phyloP scores from a whole-genome alignment of 1,284 basidiomycete species.

The Caloboletus inedulis region DNA sequence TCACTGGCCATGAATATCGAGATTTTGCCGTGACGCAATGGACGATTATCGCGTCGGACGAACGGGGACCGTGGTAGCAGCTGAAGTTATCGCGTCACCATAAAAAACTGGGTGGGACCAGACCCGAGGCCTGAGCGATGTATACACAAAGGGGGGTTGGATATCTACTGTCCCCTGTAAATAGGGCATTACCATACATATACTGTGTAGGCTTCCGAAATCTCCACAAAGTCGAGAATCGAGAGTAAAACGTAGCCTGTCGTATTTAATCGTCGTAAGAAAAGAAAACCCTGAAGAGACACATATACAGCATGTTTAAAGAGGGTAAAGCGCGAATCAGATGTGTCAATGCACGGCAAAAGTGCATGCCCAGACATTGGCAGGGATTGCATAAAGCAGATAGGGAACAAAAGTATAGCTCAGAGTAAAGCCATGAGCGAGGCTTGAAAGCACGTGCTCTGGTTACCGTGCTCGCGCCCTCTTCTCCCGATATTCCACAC shows the following conservation, averaged over 20 bases:
- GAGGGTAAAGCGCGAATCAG: not conserved
- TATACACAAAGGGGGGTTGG: not conserved
- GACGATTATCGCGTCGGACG: too few species aligned
- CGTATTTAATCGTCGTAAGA: not conserved
- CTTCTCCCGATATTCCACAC: slow-evolving; percentile 68
- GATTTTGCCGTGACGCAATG: too few species aligned
- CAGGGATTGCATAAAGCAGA: not conserved
- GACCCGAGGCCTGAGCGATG: not conserved
- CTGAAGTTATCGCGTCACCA: too few species aligned
- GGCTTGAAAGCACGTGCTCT: not conserved
- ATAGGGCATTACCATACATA: not conserved
- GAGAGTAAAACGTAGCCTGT: slow-evolving; percentile 4
- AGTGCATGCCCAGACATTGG: not conserved
- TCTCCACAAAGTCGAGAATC: not conserved
- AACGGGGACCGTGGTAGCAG: too few species aligned
- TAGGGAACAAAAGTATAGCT: not conserved
- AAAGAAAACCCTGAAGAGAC: not conserved
- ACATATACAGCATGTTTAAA: not conserved
- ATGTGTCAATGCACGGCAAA: not conserved
- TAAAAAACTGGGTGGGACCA: too few species aligned
- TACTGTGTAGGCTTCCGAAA: not conserved
- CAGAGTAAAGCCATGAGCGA: not conserved
- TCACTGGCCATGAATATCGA: too few species aligned
- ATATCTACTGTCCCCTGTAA: not conserved
- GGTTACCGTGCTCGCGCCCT: slow-evolving; percentile 20